Percentiles rank a stretch among this genome's conserved stretches.
Conservation (phyloP, 768 basidiomycete genomes). For the Boletus sp. region DNA sequence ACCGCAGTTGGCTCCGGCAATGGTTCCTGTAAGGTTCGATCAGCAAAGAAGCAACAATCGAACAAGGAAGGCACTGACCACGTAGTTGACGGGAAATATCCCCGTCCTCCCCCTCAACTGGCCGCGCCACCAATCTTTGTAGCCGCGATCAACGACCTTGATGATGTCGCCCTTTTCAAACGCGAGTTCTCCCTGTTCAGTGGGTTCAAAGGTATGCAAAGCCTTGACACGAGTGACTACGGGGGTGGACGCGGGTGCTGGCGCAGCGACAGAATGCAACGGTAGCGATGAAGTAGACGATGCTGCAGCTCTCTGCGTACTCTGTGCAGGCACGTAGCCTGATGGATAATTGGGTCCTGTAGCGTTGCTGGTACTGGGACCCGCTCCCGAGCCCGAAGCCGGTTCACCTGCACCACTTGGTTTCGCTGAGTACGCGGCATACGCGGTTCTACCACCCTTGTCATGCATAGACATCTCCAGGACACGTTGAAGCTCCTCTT, state of each 20-base stretch:
- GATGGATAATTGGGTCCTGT: conserved; percentile 41
- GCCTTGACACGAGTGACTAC: conserved; percentile 85
- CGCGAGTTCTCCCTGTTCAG: conserved; percentile 84
- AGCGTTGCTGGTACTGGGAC: conserved; percentile 18
- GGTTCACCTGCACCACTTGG: conserved; percentile 38
- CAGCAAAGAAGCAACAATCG: background rate
- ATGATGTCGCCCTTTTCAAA: conserved; percentile 93
- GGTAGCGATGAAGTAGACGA: conserved; percentile 29
- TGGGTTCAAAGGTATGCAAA: conserved; percentile 82
- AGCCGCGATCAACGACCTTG: conserved; percentile 90
- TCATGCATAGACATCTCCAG: conserved; percentile 93
- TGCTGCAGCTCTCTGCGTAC: conserved; percentile 36
- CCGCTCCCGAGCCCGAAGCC: conserved; percentile 16
- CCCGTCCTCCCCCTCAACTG: conserved; percentile 87
- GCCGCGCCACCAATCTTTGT: conserved; percentile 97
- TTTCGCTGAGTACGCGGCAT: conserved; percentile 44
- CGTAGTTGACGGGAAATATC: conserved; percentile 97
- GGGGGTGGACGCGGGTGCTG: conserved; percentile 17
- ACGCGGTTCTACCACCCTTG: conserved; percentile 70
- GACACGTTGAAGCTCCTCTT: conserved; percentile 91
- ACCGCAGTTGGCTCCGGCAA: conserved; percentile 78
- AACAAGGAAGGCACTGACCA: conserved; percentile 48
- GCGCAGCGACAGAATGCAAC: conserved; percentile 15
- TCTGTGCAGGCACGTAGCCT: conserved; percentile 58
- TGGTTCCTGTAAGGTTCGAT: conserved; percentile 52